phyloP scores from a whole-genome alignment of 495 filamentous ascomycete species.

The Symbiotaphrina buchneri region DNA sequence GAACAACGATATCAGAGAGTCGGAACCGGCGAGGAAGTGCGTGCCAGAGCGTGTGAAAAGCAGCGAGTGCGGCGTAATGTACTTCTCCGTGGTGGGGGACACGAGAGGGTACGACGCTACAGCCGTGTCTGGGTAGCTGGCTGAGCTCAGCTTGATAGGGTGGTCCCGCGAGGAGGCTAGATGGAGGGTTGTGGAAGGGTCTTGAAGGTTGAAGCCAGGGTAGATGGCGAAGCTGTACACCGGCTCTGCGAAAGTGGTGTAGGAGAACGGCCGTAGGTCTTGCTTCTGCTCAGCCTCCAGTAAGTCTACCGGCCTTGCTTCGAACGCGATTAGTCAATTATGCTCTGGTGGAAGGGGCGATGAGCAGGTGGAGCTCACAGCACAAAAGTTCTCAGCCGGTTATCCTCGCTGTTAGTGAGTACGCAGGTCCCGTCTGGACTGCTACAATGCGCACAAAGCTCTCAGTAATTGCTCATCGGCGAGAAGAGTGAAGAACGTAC shows the following conservation, averaged over 20 bases:
- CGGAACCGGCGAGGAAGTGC: constrained; percentile 49
- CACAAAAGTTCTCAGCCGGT: constrained; percentile 46
- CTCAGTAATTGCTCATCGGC: background rate
- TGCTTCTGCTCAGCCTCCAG: constrained; percentile 29
- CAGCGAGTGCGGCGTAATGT: constrained; percentile 54
- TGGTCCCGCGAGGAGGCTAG: constrained; percentile 46
- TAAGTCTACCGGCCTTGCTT: constrained; percentile 35
- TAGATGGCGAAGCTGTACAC: constrained; percentile 48
- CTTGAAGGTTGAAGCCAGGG: constrained; percentile 33
- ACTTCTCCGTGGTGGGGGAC: constrained; percentile 53
- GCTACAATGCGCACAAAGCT: constrained; percentile 18
- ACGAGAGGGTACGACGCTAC: constrained; percentile 48
- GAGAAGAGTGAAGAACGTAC: constrained; percentile 11
- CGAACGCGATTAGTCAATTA: background rate
- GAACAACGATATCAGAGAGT: constrained; percentile 53
- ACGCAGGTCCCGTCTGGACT: constrained; percentile 67
- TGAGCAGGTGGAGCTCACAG: constrained; percentile 20
- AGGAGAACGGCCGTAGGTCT: constrained; percentile 34
- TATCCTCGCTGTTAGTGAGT: constrained; percentile 48
- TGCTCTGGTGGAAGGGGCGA: background rate
- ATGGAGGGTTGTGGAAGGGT: constrained; percentile 41
- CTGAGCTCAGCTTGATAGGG: constrained; percentile 52
- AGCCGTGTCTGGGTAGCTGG: constrained; percentile 18
- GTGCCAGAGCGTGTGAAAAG: constrained; percentile 36
- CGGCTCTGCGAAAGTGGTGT: constrained; percentile 37